Evolutionary conservation across 129 eudicot species (phyloP).

Genomic region (Flaveria brownii): DNA sequence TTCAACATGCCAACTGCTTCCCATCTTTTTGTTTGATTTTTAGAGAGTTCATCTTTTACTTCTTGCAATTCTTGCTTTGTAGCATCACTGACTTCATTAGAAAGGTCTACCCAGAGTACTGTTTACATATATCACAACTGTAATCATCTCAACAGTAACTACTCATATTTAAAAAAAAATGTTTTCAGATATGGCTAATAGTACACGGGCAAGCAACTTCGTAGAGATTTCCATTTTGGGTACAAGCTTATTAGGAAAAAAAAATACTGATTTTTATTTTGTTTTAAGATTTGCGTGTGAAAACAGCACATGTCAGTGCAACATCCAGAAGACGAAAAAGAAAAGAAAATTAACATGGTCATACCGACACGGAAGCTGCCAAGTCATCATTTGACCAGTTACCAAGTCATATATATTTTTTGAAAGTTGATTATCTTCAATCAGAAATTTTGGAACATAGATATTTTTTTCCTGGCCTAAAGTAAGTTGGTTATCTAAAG

Average conservation of each 20-base stretch:
- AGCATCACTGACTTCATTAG: constrained; percentile 52
- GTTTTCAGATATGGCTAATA: neutral
- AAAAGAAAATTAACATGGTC: neutral
- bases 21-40: constrained; percentile 74
- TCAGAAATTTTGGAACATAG: neutral
- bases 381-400: neutral
- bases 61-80: constrained; percentile 51
- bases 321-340: neutral
- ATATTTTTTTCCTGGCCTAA: neutral
- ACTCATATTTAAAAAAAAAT: constrained; percentile 14
- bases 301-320: neutral
- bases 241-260: neutral
- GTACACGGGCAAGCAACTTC: neutral
- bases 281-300: neutral
- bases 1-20: constrained; percentile 72
- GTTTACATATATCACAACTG: constrained; percentile 29
- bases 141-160: neutral
- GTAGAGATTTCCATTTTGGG: neutral
- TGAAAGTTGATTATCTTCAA: neutral
- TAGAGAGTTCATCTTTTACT: constrained; percentile 54
- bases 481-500: neutral
- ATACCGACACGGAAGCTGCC: neutral
- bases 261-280: neutral
- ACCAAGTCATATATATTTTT: neutral
- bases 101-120: constrained; percentile 79